These are phyloP conservation scores for Rhazya stricta DNA, from an alignment of 257 asterid species.

Conservation along the genomic window DNA sequence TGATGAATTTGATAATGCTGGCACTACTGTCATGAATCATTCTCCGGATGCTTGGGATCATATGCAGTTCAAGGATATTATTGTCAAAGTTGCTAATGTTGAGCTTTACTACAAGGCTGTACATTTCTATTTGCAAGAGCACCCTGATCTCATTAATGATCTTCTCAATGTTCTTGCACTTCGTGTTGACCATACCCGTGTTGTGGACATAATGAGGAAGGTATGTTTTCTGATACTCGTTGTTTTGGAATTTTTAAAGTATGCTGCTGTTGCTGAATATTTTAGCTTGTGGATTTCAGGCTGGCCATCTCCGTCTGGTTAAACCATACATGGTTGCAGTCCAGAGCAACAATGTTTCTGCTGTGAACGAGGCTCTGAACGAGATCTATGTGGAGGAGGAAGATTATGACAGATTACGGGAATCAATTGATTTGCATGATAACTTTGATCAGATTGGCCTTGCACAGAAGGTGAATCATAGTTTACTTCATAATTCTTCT, in stretches of 20 bases:
- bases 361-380: constrained; percentile 94
- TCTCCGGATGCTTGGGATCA: constrained; percentile 99
- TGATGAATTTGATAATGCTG: constrained; percentile 99
- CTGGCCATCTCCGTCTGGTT: constrained; percentile 86
- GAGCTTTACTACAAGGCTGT: constrained; percentile 99
- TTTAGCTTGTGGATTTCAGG: constrained; percentile 45
- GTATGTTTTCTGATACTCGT: constrained; percentile 30
- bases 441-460: constrained; percentile 97
- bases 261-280: constrained; percentile 19
- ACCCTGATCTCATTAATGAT: constrained; percentile 95
- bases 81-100: constrained; percentile 96
- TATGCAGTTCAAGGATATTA: constrained; percentile 95
- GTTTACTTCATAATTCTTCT: constrained; percentile 11
- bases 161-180: constrained; percentile 95
- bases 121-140: constrained; percentile 97
- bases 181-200: constrained; percentile 94
- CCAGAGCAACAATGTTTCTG: constrained; percentile 96
- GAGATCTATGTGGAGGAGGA: constrained; percentile 98
- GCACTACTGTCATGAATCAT: constrained; percentile 98
- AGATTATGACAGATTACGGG: constrained; percentile 93
- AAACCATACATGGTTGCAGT: constrained; percentile 99
- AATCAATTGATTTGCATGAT: constrained; percentile 90
- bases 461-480: constrained; percentile 78
- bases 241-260: constrained; percentile 6
- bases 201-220: constrained; percentile 98